These are phyloP conservation scores for Puccinia hordei DNA, from an alignment of 1,284 basidiomycete genomes.

Conservation along the genomic window DNA sequence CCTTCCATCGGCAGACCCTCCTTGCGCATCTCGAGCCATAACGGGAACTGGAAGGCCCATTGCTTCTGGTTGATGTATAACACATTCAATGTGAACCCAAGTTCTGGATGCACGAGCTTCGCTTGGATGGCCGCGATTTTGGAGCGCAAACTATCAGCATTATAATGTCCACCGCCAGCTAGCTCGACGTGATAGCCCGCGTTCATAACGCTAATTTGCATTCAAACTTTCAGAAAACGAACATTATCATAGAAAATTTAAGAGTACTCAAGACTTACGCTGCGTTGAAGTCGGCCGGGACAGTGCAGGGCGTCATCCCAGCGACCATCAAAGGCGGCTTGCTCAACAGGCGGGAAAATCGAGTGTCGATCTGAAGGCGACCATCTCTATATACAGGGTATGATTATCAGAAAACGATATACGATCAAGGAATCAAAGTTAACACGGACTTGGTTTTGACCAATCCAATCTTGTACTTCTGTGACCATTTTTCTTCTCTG, in stretches of 20 bases:
- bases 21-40: constrained; percentile 95
- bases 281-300: constrained; percentile 57
- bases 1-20: constrained; percentile 95
- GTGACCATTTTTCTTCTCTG: constrained; percentile 85
- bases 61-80: constrained; percentile 98
- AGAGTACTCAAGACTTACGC: constrained; percentile 3
- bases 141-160: constrained; percentile 77
- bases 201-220: constrained; percentile 64
- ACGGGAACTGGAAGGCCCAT: constrained; percentile 83
- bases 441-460: constrained; percentile 78
- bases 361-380: constrained; percentile 86
- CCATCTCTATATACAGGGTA: constrained; percentile 87
- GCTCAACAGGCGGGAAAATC: constrained; percentile 89
- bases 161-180: constrained; percentile 97
- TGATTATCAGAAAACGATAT: constrained; percentile 29
- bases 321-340: constrained; percentile 98
- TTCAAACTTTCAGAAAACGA: constrained; percentile 61
- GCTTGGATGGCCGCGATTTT: constrained; percentile 87
- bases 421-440: too few species aligned
- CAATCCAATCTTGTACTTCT: constrained; percentile 79
- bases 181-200: constrained; percentile 96
- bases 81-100: constrained; percentile 89
- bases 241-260: too few species aligned
- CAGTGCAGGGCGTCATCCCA: constrained; percentile 70
- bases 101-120: constrained; percentile 73